phyloP scores from a whole-genome alignment of 2,329 filamentous ascomycete species.

The Paecilomyces variotii region DNA sequence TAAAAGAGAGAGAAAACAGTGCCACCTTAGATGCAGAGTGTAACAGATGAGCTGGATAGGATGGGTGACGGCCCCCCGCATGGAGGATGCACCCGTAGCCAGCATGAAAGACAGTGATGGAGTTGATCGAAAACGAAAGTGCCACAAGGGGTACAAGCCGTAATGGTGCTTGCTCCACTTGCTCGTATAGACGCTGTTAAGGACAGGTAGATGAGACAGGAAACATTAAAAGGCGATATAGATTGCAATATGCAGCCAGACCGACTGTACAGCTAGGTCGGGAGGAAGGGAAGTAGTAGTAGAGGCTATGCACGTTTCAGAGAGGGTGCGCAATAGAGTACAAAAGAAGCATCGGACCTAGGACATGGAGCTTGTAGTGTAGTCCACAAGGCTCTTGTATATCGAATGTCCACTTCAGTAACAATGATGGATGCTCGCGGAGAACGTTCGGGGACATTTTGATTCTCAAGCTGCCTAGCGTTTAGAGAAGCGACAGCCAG shows the following conservation, averaged over 20 bases:
- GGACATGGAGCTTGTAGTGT: not conserved
- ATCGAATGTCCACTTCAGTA: not conserved
- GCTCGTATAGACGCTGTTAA: not conserved
- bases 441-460: not conserved
- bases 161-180: not conserved
- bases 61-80: not conserved
- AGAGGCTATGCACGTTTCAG: not conserved
- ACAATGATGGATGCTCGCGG: not conserved
- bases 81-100: not conserved
- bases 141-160: not conserved
- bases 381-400: not conserved
- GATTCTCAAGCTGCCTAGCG: not conserved
- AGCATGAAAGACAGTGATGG: not conserved
- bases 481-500: not conserved
- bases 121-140: not conserved
- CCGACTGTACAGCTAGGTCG: constrained; percentile 1
- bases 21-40: not conserved
- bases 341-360: not conserved
- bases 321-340: not conserved
- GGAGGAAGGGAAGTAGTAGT: not conserved
- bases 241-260: constrained; percentile 3
- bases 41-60: not conserved
- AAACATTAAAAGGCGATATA: constrained; percentile 1
- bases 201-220: not conserved
- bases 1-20: not conserved